Evolutionary conservation across 129 eudicot genomes (phyloP), one percentile per base, ranked within the genome.

Genomic region (Dittrichia graveolens): DNA sequence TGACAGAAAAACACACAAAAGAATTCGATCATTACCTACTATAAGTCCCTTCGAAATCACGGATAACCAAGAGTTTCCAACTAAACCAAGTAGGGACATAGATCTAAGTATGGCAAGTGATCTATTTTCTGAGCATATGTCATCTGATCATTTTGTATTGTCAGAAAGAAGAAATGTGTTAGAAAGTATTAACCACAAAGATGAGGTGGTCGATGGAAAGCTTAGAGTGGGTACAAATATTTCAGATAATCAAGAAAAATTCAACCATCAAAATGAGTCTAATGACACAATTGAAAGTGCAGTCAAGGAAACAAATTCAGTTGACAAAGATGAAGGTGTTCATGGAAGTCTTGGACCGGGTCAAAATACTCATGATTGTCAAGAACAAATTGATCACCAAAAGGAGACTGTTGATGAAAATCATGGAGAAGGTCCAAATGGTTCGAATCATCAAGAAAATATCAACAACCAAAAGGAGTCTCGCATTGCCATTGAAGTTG

Each of bases 21-120:
- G 93, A 78, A 83, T 90, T 34, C 88, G 63, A 11, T 94, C 97
- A 0, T 79, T 85, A 18, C 99, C 99, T 39, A 82, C 78, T 73
- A 83, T 94, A 6, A 71, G 81, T 54, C 73, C 79, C 7, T 74
- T 68, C 13, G 75, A 72, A 56, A 75, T 61, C 52, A 8, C 52
- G 43, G 82, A 53, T 6, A 67, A 63, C n/a, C 85, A 77, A 8
- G 82, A 83, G 56, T 85, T 75, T 41, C 76, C 75, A 0, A 41
- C 12, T 53, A 79, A 78, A 61, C 79, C 54, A 16, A 40, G 5
- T 46, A 48, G 47, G 57, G 62, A 59, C 56, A 45, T 67, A 1
- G 35, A 34, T 48, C 44, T 57, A 65, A 45, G 61, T 48, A 50
- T 38, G 41, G 61, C 24, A 11, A 50, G 61, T 72, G 67, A 10